These are phyloP conservation scores for Talaromyces albobiverticillius DNA, from an alignment of 2,329 filamentous ascomycete genomes.

Conservation along the genomic window DNA sequence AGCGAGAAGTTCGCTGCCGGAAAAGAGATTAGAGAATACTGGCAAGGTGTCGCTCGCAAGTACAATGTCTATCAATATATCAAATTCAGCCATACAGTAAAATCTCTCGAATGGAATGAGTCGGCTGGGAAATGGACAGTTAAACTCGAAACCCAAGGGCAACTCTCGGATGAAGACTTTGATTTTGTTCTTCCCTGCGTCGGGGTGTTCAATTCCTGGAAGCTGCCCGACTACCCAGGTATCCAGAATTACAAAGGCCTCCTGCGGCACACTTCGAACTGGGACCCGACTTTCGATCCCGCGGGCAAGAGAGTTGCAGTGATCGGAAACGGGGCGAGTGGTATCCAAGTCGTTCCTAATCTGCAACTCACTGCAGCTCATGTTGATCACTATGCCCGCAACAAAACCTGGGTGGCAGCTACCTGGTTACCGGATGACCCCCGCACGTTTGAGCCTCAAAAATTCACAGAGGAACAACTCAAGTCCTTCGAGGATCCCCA, in stretches of 20 bases:
- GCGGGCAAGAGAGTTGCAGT: background rate
- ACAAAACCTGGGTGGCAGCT: background rate
- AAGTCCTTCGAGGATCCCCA: background rate
- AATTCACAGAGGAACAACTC: conserved; percentile 7
- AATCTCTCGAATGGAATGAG: background rate
- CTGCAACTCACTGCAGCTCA: background rate
- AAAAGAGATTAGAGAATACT: conserved; percentile 1
- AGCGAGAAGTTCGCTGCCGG: background rate
- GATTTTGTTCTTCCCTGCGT: background rate
- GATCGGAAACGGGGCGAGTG: conserved; percentile 7
- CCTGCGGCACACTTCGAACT: background rate
- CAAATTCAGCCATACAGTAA: background rate
- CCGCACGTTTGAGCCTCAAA: conserved; percentile 1
- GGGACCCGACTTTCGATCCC: background rate
- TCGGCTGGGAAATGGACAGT: background rate
- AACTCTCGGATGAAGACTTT: background rate
- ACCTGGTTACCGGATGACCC: background rate
- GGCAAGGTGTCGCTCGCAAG: background rate
- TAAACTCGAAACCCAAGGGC: background rate
- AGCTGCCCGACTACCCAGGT: background rate
- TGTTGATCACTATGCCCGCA: conserved; percentile 4
- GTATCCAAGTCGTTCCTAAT: background rate
- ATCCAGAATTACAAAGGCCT: background rate
- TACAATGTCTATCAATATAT: background rate
- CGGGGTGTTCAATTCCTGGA: background rate